Evolutionary conservation across 345 rosid genomes (phyloP), one percentile per base, ranked within the genome.

Genomic region (Conringia planisiliqua): DNA sequence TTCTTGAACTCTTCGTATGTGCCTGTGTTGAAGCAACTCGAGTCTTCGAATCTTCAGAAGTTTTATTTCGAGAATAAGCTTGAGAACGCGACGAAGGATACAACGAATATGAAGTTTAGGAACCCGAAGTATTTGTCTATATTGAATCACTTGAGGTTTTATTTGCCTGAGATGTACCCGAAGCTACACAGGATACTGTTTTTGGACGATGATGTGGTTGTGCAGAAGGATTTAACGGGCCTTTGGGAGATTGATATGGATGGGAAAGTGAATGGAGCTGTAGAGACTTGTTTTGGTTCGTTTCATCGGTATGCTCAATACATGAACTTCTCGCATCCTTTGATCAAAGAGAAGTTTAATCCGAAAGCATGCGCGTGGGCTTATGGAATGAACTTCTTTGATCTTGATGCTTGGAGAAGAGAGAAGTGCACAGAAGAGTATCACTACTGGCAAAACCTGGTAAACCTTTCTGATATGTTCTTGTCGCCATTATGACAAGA

Each of bases 291-390:
- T 80, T 95, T 95, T 40, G 99, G 99, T 42, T 95, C 96, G 12
- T 92, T 95, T 68, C 99, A 95, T 84, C 83, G 99, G 43, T 95
- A 95, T 38, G 93, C 99, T 0, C 99, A 92, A 75, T 92, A 95
- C 71, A 95, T 95, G 97, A 95, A 95, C 64, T 92, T 95, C 86
- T 95, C 99, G 0, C 97, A 95, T 77, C 97, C 99, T 59, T 77
- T 95, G 83, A 95, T 95, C 32, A 92, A 87, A 74, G 93, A 85
- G 81, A 95, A 89, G 86, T 95, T 95, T 81, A 86, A 92, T 55
- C 99, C 99, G 4, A 95, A 95, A 85, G 96, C 99, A 0, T 95
- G 99, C 24, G 97, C 97, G 0, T 95, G 99, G 97, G 99, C 96
- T 4, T 92, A 92, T 81, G 99, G 97, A 64, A 95, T 95, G 99